Conservation (phyloP, 495 filamentous ascomycete genomes). For the Penicillium atrosanguineum region DNA sequence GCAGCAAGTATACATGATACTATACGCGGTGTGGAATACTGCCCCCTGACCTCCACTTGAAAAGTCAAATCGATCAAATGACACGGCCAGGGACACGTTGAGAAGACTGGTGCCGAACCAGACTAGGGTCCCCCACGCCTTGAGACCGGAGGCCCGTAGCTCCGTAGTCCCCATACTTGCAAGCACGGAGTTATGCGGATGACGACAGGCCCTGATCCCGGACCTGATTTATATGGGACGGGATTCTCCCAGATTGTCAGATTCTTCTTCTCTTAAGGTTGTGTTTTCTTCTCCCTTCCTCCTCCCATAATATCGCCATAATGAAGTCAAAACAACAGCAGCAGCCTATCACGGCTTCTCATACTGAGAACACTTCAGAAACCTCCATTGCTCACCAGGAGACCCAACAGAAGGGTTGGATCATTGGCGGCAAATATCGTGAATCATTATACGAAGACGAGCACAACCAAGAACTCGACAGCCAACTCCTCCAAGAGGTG, state of each 20-base stretch:
- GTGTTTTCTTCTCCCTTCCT: slow-evolving; percentile 1
- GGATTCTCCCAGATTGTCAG: neutral
- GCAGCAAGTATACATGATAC: neutral
- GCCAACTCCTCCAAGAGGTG: slow-evolving; percentile 33
- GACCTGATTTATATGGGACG: slow-evolving; percentile 5
- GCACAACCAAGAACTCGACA: slow-evolving; percentile 19
- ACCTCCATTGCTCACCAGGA: slow-evolving; percentile 1
- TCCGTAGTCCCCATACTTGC: slow-evolving; percentile 4
- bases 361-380: slow-evolving; percentile 25
- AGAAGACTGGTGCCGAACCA: slow-evolving; percentile 6
- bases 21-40: neutral
- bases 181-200: slow-evolving; percentile 20
- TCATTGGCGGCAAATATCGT: slow-evolving; percentile 37
- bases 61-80: slow-evolving; percentile 9
- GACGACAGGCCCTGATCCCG: slow-evolving; percentile 12
- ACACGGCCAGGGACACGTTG: slow-evolving; percentile 4
- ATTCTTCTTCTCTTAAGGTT: neutral
- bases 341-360: slow-evolving; percentile 24
- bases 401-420: slow-evolving; percentile 21
- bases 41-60: neutral
- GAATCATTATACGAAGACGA: slow-evolving; percentile 15
- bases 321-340: slow-evolving; percentile 22
- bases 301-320: neutral
- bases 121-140: slow-evolving; percentile 12
- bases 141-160: slow-evolving; percentile 3